Conservation (phyloP, 495 filamentous ascomycete genomes). For the Acidomyces sp. region DNA sequence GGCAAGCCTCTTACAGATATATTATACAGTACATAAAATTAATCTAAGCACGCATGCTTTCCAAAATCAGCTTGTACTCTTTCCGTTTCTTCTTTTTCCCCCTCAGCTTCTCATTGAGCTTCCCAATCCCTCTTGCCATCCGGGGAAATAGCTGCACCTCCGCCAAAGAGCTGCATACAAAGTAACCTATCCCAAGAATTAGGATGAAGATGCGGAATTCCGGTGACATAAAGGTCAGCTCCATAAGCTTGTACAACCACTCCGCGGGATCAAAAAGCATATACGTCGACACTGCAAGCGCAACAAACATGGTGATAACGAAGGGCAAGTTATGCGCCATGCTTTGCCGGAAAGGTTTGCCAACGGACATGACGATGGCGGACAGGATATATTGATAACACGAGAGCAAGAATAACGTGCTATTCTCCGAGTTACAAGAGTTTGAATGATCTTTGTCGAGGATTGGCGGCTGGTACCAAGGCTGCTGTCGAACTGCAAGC, state of each 20-base stretch:
- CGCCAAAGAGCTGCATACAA: conserved; percentile 51
- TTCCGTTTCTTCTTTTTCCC: conserved; percentile 63
- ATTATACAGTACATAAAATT: background rate
- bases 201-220: conserved; percentile 62
- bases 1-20: no score
- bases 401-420: conserved; percentile 72
- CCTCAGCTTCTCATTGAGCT: conserved; percentile 40
- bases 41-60: conserved; percentile 45
- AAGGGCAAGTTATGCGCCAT: conserved; percentile 76
- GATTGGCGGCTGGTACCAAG: conserved; percentile 76
- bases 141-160: conserved; percentile 58
- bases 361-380: conserved; percentile 77
- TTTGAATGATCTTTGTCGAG: conserved; percentile 65
- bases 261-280: conserved; percentile 62
- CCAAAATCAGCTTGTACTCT: conserved; percentile 68
- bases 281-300: conserved; percentile 52
- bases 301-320: conserved; percentile 57
- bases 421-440: conserved; percentile 83
- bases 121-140: conserved; percentile 56
- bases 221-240: conserved; percentile 61
- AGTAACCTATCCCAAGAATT: conserved; percentile 50
- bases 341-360: conserved; percentile 71
- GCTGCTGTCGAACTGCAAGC: conserved; percentile 54
- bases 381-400: conserved; percentile 91
- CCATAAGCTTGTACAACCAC: conserved; percentile 64